A percentile compares a stretch with the other conserved stretches of the same genome.
Conservation (phyloP, 2,329 filamentous ascomycete genomes). For the Graphilbum sp. region DNA sequence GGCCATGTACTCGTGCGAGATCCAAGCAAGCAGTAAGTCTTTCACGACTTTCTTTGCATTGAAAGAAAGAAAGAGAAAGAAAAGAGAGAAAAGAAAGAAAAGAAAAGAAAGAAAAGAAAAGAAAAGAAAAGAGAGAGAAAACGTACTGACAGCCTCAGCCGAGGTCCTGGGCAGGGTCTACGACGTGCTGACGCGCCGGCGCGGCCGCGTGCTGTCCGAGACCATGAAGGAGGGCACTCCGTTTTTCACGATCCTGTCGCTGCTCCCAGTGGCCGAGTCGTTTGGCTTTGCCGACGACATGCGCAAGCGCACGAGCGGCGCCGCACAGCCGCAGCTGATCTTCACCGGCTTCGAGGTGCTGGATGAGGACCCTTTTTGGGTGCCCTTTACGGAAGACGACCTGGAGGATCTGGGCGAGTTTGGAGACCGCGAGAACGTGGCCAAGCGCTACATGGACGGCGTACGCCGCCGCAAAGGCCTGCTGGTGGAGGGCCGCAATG, state of each 20-base stretch:
- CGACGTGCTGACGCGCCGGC: slow-evolving; percentile 87
- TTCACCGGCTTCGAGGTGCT: slow-evolving; percentile 87
- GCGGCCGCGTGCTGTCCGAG: slow-evolving; percentile 78
- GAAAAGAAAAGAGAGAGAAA: no score
- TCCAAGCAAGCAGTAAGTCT: slow-evolving; percentile 70
- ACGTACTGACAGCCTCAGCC: slow-evolving; percentile 36
- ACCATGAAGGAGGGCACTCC: slow-evolving; percentile 88
- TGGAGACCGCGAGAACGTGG: slow-evolving; percentile 88
- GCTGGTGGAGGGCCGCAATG: slow-evolving; percentile 59
- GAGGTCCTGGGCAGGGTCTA: slow-evolving; percentile 94
- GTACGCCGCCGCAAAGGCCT: slow-evolving; percentile 79
- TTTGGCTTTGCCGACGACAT: slow-evolving; percentile 97
- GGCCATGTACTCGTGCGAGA: slow-evolving; percentile 96
- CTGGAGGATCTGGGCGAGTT: slow-evolving; percentile 89
- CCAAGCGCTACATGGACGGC: slow-evolving; percentile 86
- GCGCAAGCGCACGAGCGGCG: slow-evolving; percentile 79
- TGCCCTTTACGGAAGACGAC: slow-evolving; percentile 90
- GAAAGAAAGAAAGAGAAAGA: no score
- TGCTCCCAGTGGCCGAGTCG: slow-evolving; percentile 82
- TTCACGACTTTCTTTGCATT: not conserved
- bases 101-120: no score
- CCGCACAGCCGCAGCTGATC: slow-evolving; percentile 80
- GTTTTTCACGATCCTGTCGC: slow-evolving; percentile 83
- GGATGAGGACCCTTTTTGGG: slow-evolving; percentile 96
- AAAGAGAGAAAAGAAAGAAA: no score